phyloP scores from a whole-genome alignment of 1,284 basidiomycete genomes.

The Microbotryum lychnidis-dioicae region DNA sequence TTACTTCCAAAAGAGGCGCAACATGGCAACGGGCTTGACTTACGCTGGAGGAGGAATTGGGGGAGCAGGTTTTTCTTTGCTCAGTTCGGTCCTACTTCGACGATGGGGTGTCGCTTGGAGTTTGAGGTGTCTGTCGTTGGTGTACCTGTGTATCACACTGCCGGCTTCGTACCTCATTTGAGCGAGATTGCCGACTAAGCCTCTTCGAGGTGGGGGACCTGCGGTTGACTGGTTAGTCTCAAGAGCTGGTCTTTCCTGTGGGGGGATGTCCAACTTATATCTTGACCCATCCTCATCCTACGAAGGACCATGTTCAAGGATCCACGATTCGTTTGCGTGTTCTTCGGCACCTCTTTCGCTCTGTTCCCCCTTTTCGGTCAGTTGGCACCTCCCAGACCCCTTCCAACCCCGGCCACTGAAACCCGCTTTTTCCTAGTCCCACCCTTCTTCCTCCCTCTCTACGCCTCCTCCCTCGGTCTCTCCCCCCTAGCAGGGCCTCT shows the following conservation, averaged over 20 bases:
- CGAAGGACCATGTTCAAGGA: conserved; percentile 16
- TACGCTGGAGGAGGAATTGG: conserved; percentile 18
- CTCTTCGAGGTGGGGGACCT: background rate
- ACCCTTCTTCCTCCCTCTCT: conserved; percentile 18
- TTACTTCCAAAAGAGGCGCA: conserved; percentile 17
- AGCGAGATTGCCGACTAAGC: background rate
- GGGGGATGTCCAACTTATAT: too few species aligned
- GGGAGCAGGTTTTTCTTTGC: conserved; percentile 11
- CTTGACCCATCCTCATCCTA: background rate
- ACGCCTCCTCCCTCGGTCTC: conserved; percentile 15
- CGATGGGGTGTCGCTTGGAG: conserved; percentile 11
- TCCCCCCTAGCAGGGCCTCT: background rate
- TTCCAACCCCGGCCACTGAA: background rate
- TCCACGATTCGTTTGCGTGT: conserved; percentile 11
- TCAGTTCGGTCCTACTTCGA: conserved; percentile 4
- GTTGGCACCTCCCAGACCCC: background rate
- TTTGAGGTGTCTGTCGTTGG: conserved; percentile 6
- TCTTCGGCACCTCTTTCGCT: conserved; percentile 14
- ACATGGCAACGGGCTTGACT: conserved; percentile 16
- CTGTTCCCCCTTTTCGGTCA: conserved; percentile 26
- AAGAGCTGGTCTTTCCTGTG: background rate
- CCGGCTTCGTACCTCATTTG: conserved; percentile 4
- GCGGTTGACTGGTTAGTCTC: conserved; percentile 13
- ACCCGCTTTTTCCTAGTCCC: background rate
- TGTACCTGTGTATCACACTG: conserved; percentile 12